Evolutionary conservation across 2,329 filamentous ascomycete genomes (phyloP), one percentile per base, ranked within the genome.

Genomic region (Aspergillus tubingensis): DNA sequence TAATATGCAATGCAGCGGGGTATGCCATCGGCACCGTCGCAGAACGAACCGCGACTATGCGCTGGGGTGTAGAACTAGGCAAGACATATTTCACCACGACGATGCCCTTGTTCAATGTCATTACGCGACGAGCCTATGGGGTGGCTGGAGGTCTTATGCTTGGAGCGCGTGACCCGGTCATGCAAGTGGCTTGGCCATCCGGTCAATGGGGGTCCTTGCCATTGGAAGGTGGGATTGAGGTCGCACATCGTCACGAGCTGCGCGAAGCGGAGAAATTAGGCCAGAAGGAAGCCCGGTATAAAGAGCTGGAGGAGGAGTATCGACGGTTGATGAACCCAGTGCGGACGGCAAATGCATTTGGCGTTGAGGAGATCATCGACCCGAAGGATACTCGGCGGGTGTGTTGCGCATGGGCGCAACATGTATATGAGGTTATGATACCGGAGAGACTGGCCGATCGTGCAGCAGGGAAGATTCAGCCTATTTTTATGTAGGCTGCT

Each of bases 91-190:
- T 84, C 69, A 82, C 82, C 21, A 88, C 85, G 0, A 88, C 85
- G 0, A 83, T 82, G 57, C 85, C 86, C 0, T 80, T 89, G 3
- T 88, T 88, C 74, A 85, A 78, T 58, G 84, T 89, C n/a, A 79
- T 89, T 4, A 83, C 85, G 1, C 78, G 86, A 5, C 82, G 85
- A 51, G 83, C 82, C 1, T 88, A 86, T 65, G 87, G 86, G 3
- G 86, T 89, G 1, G 87, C 86, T 1, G 86, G 86, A 0, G 86
- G 85, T 0, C 76, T 88, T 15, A 89, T 89, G 85, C 74, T 88
- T 0, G 86, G 86, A 48, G 85, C 81, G 55, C 80, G 87, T 15
- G 84, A 88, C 58, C 86, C 86, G 0, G 77, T 83, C 30, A 83
- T 84, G 78, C 81, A 85, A 49, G 81, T 88, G 11, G 85, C 85